Base-by-base conservation (phyloP, 805 yeast genomes). In the Clavispora asparagi region DNA sequence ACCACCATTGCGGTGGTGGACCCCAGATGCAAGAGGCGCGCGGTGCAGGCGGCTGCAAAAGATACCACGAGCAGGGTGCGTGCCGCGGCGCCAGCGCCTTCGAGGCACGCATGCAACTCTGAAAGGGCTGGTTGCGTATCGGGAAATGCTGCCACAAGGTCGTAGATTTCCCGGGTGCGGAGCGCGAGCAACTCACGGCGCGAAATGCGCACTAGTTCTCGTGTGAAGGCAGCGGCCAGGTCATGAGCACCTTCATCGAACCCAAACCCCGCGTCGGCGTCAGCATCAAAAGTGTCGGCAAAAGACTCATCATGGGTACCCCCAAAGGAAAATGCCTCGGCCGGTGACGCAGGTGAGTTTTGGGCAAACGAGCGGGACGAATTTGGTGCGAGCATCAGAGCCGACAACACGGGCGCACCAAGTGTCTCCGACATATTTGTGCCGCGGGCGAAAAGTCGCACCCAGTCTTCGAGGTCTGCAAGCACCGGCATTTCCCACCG, bases 1-100 rank as follows among this genome's bases (percentile, higher is more conserved):
- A 92, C 76, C 7, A 89, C 81, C 42, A 83, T 87, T 5, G 76
- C 74, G 0, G 98, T 92, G 53, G 85, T 81, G 1, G 85, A 77
- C 17, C 96, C 96, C 4, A 95, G 85, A 56, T 88, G 94, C 17
- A 91, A 68, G 10, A 90, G 59, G 30, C 75, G 61, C 30, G 54
- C 58, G 19, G 69, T 59, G 45, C 85, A 78, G 1, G 65, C 55
- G 0, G 55, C 49, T 7, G 74, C 76, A 51, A 85, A 87, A 0
- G 63, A 59, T 11, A 66, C 65, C 3, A 84, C 85, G 5, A 84
- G 61, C 8, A 62, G 60, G 2, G 78, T 62, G 46, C 90, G 65
- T 7, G 59, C 59, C 28, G 56, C 42, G 40, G 55, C 41, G 44
- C 42, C 40, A 32, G 40, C 30, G 39, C 38, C 10, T 26, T 36